A percentile compares a stretch with the other conserved stretches of the same genome.
Conservation (phyloP, 345 rosid genomes). For the Melaleuca alternifolia region DNA sequence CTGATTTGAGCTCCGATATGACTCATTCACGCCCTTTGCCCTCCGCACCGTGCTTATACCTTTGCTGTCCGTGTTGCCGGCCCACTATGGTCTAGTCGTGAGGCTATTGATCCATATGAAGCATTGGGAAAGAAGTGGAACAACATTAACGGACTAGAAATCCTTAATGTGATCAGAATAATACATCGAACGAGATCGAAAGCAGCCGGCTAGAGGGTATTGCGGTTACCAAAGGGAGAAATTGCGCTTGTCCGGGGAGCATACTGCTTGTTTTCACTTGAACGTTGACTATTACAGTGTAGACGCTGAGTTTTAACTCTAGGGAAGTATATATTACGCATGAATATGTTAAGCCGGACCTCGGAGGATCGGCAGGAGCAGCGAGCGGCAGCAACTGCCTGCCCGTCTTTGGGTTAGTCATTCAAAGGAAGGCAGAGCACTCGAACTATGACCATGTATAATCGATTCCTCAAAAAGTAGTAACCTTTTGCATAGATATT, state of each 20-base stretch:
- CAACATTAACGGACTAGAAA: neutral
- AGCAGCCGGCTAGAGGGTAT: neutral
- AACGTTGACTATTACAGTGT: neutral
- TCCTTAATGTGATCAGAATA: neutral
- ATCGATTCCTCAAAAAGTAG: neutral
- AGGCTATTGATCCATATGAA: neutral
- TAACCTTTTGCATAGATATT: neutral
- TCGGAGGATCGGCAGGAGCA: neutral
- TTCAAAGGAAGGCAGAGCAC: too few relatives aligned
- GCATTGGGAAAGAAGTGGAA: neutral
- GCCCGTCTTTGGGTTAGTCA: neutral
- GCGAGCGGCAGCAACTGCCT: neutral
- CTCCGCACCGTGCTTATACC: accelerated
- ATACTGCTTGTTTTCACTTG: neutral
- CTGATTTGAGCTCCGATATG: neutral
- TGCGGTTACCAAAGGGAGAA: neutral
- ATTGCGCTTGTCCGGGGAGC: neutral
- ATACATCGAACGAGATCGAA: neutral
- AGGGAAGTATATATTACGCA: neutral
- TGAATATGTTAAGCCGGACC: neutral
- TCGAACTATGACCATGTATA: neutral
- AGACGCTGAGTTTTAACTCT: neutral
- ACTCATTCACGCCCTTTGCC: neutral
- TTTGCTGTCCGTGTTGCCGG: neutral
- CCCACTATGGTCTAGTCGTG: neutral